A percentile compares a stretch with the other conserved stretches of the same genome.
These are phyloP conservation scores for Epichloe elymi DNA, from an alignment of 2,329 filamentous ascomycete species.

Conservation along the genomic window DNA sequence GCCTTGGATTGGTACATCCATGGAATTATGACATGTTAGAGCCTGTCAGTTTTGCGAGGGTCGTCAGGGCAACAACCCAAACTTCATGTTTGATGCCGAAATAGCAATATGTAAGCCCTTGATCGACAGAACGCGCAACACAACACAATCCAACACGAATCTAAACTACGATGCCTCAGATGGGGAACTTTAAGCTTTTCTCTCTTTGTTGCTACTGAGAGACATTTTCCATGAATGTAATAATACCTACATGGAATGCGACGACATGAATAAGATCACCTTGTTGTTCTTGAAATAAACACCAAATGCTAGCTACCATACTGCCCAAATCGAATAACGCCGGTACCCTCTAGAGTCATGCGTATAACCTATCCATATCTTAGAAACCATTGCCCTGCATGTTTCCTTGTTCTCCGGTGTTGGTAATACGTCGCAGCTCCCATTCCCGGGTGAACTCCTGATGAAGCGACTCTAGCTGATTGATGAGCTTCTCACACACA, in stretches of 20 bases:
- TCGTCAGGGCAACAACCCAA: neutral
- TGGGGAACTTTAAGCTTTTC: neutral
- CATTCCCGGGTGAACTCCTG: conserved; percentile 88
- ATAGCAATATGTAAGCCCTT: neutral
- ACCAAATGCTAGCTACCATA: conserved; percentile 4
- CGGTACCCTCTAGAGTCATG: conserved; percentile 8
- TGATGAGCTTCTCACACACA: conserved; percentile 70
- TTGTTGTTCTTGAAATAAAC: neutral
- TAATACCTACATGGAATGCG: neutral
- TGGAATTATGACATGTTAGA: neutral
- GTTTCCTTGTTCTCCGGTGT: conserved; percentile 44
- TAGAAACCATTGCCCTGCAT: conserved; percentile 24
- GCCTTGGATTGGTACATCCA: neutral
- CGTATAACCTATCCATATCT: neutral
- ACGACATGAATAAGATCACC: neutral
- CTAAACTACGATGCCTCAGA: neutral
- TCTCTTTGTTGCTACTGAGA: neutral
- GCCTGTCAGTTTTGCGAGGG: neutral
- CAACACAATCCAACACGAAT: neutral
- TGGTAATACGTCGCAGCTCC: conserved; percentile 76
- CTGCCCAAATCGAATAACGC: conserved; percentile 10
- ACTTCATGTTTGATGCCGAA: neutral
- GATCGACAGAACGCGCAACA: neutral
- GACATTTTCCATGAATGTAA: neutral
- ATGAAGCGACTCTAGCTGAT: conserved; percentile 65